These are phyloP conservation scores for Yamadazyma spencermartinsiae DNA, from an alignment of 1,139 yeast species.

Conservation along the genomic window DNA sequence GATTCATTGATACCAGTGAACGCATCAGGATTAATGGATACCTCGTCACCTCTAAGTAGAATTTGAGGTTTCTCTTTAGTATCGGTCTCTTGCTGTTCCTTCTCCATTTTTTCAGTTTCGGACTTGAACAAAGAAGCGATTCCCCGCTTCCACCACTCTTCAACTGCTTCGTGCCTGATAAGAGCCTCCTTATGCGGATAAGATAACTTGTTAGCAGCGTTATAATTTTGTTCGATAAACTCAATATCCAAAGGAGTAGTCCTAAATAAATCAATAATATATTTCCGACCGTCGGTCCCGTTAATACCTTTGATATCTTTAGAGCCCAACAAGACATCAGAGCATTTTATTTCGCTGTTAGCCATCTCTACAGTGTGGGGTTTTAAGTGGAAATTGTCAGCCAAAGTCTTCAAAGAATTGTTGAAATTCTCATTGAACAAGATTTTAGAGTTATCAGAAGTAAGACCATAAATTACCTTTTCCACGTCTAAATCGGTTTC, in stretches of 20 bases:
- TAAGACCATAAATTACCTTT: constrained; percentile 71
- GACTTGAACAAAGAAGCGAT: constrained; percentile 54
- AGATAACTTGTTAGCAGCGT: constrained; percentile 39
- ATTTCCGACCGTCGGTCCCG: constrained; percentile 85
- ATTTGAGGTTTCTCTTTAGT: constrained; percentile 50
- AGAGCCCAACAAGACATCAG: constrained; percentile 61
- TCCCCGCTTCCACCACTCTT: constrained; percentile 82
- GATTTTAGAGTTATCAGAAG: constrained; percentile 58
- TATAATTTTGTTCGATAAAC: constrained; percentile 61
- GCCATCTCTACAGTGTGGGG: constrained; percentile 52
- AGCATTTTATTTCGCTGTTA: constrained; percentile 32
- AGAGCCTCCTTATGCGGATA: constrained; percentile 84
- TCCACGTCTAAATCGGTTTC: constrained; percentile 34
- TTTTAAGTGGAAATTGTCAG: constrained; percentile 78
- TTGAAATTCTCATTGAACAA: constrained; percentile 52
- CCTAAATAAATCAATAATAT: constrained; percentile 81
- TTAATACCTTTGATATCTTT: constrained; percentile 80
- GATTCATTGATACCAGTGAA: constrained; percentile 49
- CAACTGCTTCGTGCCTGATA: constrained; percentile 84
- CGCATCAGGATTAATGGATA: constrained; percentile 78
- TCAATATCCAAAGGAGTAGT: constrained; percentile 82
- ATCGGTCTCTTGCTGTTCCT: constrained; percentile 37
- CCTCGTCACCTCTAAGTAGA: constrained; percentile 56
- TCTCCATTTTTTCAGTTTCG: constrained; percentile 50
- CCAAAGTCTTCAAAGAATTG: constrained; percentile 58